A percentile compares a stretch with the other conserved stretches of the same genome.
Evolutionary conservation across 2,329 filamentous ascomycete species (phyloP).

Genomic region (Penicillium digitatum): DNA sequence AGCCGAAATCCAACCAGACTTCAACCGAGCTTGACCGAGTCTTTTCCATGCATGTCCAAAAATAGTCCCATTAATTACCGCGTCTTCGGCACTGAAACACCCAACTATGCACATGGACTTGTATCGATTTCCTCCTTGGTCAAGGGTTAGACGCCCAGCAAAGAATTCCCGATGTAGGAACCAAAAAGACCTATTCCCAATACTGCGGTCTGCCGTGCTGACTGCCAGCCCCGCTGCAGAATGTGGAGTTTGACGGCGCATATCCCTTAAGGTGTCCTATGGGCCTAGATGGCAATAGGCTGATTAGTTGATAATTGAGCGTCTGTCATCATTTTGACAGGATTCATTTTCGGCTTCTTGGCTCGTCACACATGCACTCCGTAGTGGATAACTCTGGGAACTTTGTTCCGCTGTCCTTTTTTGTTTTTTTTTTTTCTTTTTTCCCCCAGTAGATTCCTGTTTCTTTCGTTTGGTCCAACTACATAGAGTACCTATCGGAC

Average conservation of each 20-base stretch:
- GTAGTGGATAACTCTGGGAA: not conserved
- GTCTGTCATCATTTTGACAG: not conserved
- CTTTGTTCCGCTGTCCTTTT: not conserved
- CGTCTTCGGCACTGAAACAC: not conserved
- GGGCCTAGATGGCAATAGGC: not conserved
- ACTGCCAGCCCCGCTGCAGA: constrained; percentile 8
- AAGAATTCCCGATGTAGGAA: not conserved
- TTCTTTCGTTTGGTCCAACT: not conserved
- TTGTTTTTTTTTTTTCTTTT: too few species aligned
- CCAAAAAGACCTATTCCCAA: not conserved
- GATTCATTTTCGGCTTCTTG: not conserved
- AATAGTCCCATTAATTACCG: not conserved
- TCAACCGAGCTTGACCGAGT: not conserved
- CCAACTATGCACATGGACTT: not conserved
- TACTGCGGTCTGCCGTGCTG: constrained; percentile 4
- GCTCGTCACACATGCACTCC: not conserved
- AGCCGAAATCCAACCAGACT: not conserved
- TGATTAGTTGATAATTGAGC: not conserved
- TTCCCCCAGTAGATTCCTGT: not conserved
- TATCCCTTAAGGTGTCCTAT: not conserved
- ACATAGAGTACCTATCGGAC: not conserved
- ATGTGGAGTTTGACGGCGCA: constrained; percentile 7
- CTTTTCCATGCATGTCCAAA: not conserved
- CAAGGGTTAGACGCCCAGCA: not conserved
- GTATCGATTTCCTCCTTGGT: not conserved